A percentile compares a stretch with the other conserved stretches of the same genome.
Evolutionary conservation across 257 asterid species (phyloP).

Genomic region (Solanum medicagineum): DNA sequence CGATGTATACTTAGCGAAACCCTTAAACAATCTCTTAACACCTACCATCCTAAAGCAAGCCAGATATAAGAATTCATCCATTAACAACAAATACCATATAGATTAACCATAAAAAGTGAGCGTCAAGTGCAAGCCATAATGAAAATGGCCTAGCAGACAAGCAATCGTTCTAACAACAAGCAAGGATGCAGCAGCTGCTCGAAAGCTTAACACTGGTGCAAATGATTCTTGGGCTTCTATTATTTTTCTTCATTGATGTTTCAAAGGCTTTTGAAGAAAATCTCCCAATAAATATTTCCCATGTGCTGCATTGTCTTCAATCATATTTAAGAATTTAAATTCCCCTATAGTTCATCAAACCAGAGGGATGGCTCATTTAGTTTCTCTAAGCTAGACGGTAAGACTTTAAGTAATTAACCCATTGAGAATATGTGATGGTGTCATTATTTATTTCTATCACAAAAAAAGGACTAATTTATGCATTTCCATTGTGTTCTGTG

Average conservation of each 20-base stretch:
- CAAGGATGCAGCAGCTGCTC: background rate
- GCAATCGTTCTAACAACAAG: background rate
- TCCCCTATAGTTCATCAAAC: background rate
- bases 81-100: background rate
- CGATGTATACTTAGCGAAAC: background rate
- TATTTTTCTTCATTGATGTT: background rate
- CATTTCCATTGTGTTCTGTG: background rate
- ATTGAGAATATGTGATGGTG: background rate
- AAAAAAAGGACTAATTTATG: background rate
- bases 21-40: background rate
- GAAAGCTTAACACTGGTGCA: background rate
- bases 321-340: background rate
- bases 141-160: background rate
- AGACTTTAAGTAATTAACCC: background rate
- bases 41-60: background rate
- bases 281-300: background rate
- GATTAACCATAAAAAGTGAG: background rate
- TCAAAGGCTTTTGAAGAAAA: background rate
- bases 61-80: background rate
- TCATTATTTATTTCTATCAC: background rate
- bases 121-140: background rate
- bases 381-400: background rate
- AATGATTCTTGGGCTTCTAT: background rate
- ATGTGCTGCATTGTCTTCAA: background rate
- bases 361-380: background rate